Conservation (phyloP, 495 filamentous ascomycete genomes). For the Zalerion maritima region DNA sequence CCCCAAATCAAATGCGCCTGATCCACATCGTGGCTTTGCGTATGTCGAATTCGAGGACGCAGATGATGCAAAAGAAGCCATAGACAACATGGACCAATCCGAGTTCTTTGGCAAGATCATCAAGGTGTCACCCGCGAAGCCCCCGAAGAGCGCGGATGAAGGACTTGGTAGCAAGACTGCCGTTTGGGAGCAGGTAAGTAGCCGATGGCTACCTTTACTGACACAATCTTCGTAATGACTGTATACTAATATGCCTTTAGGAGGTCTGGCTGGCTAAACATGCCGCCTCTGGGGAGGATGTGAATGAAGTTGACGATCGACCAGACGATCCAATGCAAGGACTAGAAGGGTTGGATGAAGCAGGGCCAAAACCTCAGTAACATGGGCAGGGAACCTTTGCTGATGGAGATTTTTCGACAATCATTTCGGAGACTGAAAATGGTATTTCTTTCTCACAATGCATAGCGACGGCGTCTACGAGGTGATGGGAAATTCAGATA, state of each 20-base stretch:
- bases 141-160: constrained; percentile 76
- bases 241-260: constrained; percentile 33
- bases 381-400: background rate
- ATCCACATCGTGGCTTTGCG: constrained; percentile 82
- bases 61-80: constrained; percentile 82
- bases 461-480: constrained; percentile 32
- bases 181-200: constrained; percentile 87
- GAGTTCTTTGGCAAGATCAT: constrained; percentile 89
- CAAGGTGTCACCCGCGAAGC: constrained; percentile 82
- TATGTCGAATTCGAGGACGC: constrained; percentile 88
- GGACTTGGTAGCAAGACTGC: constrained; percentile 88
- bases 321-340: constrained; percentile 89
- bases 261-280: constrained; percentile 62
- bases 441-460: too few relatives aligned
- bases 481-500: too few relatives aligned
- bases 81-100: constrained; percentile 98
- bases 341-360: constrained; percentile 82
- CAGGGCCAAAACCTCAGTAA: constrained; percentile 75
- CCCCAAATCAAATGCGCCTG: constrained; percentile 45
- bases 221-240: too few relatives aligned
- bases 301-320: constrained; percentile 31
- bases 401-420: too few relatives aligned
- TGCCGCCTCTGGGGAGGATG: constrained; percentile 32
- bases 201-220: constrained; percentile 3
- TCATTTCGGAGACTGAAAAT: too few relatives aligned